Evolutionary conservation across 805 yeast genomes (phyloP).

Genomic region (Lipomyces yamanashiensis): DNA sequence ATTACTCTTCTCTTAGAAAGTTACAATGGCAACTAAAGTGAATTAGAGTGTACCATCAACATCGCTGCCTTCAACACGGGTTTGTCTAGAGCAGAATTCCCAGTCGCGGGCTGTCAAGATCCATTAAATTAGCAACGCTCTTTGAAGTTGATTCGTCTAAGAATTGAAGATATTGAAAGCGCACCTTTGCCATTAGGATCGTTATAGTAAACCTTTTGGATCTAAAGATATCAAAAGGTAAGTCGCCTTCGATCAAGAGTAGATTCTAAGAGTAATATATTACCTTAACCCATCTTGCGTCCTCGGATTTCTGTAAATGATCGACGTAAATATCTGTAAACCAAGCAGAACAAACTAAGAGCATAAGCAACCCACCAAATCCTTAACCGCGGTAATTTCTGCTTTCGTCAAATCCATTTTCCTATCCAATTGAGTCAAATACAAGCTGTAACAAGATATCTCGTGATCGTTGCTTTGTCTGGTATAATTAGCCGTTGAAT

Average conservation of each 20-base stretch:
- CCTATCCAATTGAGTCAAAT: not conserved
- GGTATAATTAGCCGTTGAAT: not conserved
- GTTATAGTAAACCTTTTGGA: constrained; percentile 67
- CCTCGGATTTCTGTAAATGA: constrained; percentile 44
- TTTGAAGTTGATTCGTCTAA: not conserved
- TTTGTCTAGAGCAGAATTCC: constrained; percentile 87
- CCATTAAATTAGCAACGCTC: not conserved
- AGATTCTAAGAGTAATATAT: not conserved
- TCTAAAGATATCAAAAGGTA: constrained; percentile 41
- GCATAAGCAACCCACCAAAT: constrained; percentile 22
- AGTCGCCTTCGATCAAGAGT: not conserved
- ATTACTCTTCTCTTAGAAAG: no score
- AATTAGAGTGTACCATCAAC: constrained; percentile 63
- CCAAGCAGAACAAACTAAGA: not conserved
- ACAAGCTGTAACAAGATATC: not conserved
- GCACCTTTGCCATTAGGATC: constrained; percentile 67
- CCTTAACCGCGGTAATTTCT: constrained; percentile 28
- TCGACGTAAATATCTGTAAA: not conserved
- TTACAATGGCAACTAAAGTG: not conserved
- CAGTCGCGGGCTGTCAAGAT: constrained; percentile 61
- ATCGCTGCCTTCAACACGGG: constrained; percentile 64
- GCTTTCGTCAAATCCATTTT: constrained; percentile 20
- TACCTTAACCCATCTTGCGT: constrained; percentile 68
- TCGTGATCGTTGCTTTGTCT: not conserved
- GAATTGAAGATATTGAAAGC: not conserved